Base-by-base conservation (phyloP, 768 basidiomycete genomes). In the Chiua virens region DNA sequence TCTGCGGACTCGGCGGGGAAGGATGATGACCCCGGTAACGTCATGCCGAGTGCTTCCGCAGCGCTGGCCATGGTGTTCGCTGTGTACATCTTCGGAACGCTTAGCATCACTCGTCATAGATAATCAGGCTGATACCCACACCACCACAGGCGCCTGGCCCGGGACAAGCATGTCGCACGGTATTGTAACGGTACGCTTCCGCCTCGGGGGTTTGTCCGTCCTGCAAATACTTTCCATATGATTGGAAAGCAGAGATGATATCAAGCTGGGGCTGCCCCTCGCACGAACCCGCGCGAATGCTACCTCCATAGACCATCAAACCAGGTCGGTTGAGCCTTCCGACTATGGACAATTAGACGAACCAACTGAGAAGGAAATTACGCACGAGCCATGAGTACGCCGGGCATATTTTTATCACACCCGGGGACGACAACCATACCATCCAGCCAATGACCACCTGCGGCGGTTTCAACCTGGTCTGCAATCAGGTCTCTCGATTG, bases 361-460 rank as follows among this genome's bases (percentile, higher is more conserved):
- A 30, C 1, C 9, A 15, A 27, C 17, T n/a, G 2, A 17, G 23
- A 2, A 27, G 45, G 20, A 44, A 47, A 44, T 13, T 23, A 82
- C 89, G 73, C 62, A 92, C 91, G 82, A 42, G 93, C 97, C 81
- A 99, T 99, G 61, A 98, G 77, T 34, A 97, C 95, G 54, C 97
- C 97, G n/a, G 97, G 97, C 96, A 99, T 98, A 74, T 99, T 99
- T 75, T 99, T 99, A 77, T 99, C 96, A 67, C 93, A 98, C 36
- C 95, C 97, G 20, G 97, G 97, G 47, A 99, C 79, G 52, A 92
- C 93, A 35, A 98, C 92, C 89, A 97, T 91, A 36, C 93, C 97
- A 63, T 98, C 97, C 14, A 99, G 82, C 84, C 95, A 97, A 67
- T 99, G 97, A 6, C 96, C 97, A 14, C 90, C 96, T 25, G 88